Conservation (phyloP, 139 green algal genomes). For the Closterium sp. region DNA sequence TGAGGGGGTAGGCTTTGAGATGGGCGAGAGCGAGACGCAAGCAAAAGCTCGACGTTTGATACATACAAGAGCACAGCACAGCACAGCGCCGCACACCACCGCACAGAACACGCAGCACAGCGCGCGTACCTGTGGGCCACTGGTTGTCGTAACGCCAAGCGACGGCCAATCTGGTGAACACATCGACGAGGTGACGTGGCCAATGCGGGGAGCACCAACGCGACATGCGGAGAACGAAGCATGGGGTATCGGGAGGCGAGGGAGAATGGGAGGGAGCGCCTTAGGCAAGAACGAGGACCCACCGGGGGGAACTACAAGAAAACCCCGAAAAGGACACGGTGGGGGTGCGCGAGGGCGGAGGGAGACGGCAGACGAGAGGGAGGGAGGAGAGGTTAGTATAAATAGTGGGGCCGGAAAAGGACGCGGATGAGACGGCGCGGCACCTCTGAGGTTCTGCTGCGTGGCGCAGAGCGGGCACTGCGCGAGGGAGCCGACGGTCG, state of each 20-base stretch:
- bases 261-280: not conserved
- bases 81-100: not conserved
- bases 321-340: too few species aligned
- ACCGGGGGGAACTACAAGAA: too few species aligned
- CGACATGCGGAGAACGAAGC: too few species aligned
- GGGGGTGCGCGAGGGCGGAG: too few species aligned
- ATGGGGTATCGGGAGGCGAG: not conserved
- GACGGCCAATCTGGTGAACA: not conserved
- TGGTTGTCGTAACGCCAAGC: not conserved
- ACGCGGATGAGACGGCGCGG: not conserved
- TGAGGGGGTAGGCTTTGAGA: too few species aligned
- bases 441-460: not conserved
- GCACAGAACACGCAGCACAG: not conserved
- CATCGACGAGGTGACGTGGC: too few species aligned
- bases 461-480: conserved; percentile 18
- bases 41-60: not conserved
- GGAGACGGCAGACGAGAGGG: not conserved
- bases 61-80: not conserved
- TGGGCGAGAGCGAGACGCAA: not conserved
- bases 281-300: too few species aligned
- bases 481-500: not conserved
- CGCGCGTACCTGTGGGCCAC: not conserved
- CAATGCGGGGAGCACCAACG: not conserved
- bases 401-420: not conserved
- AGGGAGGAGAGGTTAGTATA: not conserved